Percentiles rank a stretch among this genome's conserved stretches.
Evolutionary conservation across 2,329 filamentous ascomycete species (phyloP).

Genomic region (Pseudogymnoascus sp.): DNA sequence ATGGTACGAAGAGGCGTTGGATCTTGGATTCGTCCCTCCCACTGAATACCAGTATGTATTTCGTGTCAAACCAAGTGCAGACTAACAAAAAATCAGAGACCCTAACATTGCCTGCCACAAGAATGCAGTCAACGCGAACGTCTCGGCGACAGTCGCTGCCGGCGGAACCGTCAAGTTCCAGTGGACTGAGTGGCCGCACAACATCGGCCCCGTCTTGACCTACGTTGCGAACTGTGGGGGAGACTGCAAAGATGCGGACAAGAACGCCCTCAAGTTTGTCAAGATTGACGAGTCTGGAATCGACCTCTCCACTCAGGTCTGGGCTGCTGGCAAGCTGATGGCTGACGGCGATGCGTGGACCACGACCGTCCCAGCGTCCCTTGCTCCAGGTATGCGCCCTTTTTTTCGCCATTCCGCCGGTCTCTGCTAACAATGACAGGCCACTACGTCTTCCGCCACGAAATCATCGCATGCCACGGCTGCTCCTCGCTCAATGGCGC

Average conservation of each 20-base stretch:
- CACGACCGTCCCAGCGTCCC: neutral
- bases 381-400: neutral
- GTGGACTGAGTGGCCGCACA: constrained; percentile 59
- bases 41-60: constrained; percentile 32
- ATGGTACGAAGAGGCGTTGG: constrained; percentile 43
- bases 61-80: neutral
- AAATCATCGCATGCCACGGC: constrained; percentile 35
- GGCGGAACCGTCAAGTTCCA: constrained; percentile 49
- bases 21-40: constrained; percentile 45
- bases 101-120: constrained; percentile 55
- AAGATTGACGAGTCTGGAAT: constrained; percentile 5
- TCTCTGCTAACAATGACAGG: constrained; percentile 16
- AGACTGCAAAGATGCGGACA: constrained; percentile 33
- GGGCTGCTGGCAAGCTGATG: constrained; percentile 5
- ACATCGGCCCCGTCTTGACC: constrained; percentile 37
- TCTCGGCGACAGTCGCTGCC: constrained; percentile 49
- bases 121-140: constrained; percentile 40
- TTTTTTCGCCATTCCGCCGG: constrained; percentile 15
- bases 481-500: constrained; percentile 30
- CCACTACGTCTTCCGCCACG: constrained; percentile 35
- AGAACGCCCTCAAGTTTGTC: constrained; percentile 21
- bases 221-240: constrained; percentile 28
- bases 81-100: constrained; percentile 12
- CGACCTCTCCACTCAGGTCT: neutral
- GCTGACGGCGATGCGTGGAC: neutral